Evolutionary conservation across 352 stramenopile genomes (phyloP).

Genomic region (Plasmopara halstedii): DNA sequence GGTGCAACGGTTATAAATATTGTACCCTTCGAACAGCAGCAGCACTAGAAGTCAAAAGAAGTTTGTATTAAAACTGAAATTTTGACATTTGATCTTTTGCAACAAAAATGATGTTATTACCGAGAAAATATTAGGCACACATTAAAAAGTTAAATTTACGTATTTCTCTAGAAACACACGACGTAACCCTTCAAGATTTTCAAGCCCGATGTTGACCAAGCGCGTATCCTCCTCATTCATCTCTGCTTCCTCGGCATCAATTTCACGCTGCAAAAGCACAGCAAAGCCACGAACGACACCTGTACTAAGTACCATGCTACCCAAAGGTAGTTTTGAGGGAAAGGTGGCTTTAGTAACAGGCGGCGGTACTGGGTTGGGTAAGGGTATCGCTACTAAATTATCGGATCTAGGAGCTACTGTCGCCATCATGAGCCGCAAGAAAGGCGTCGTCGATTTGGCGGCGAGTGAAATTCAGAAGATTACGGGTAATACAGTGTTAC

Average conservation of each 20-base stretch:
- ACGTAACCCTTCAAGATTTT: neutral
- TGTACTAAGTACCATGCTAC: slow-evolving; percentile 59
- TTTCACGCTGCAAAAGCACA: slow-evolving; percentile 13
- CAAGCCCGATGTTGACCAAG: slow-evolving; percentile 10
- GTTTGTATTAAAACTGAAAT: neutral
- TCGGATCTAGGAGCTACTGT: slow-evolving; percentile 89
- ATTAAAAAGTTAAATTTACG: too few species aligned
- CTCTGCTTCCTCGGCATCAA: neutral
- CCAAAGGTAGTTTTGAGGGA: slow-evolving; percentile 51
- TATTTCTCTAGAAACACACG: neutral
- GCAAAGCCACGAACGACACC: slow-evolving; percentile 20
- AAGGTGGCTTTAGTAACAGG: slow-evolving; percentile 93
- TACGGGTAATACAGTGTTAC: slow-evolving; percentile 55
- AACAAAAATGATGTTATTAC: too few species aligned
- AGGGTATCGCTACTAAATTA: slow-evolving; percentile 90
- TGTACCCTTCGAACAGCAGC: neutral
- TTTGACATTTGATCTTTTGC: too few species aligned
- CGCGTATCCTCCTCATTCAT: slow-evolving; percentile 3
- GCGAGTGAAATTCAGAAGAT: slow-evolving; percentile 67
- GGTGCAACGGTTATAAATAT: neutral
- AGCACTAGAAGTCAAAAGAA: neutral
- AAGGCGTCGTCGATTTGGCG: slow-evolving; percentile 82
- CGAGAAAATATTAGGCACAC: too few species aligned
- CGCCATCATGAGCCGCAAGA: slow-evolving; percentile 93
- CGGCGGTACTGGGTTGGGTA: slow-evolving; percentile 91